A percentile compares a stretch with the other conserved stretches of the same genome.
Evolutionary conservation across 139 green algal species (phyloP).

Genomic region (Chlamydomonas schloesseri): DNA sequence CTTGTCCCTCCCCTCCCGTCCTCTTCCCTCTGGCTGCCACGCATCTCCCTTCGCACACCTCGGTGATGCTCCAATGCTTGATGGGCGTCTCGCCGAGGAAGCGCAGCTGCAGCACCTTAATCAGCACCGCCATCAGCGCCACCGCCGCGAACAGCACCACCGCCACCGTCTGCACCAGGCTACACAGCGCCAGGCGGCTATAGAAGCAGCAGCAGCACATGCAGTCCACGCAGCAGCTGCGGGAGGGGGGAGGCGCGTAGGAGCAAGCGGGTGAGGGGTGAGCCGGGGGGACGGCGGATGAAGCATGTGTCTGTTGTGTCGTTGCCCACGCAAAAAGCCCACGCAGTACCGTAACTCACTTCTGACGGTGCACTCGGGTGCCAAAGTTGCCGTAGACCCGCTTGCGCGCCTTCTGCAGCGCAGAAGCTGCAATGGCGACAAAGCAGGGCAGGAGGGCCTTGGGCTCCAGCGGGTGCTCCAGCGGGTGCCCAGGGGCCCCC

Average conservation of each 20-base stretch:
- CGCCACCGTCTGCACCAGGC: neutral
- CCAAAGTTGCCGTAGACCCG: conserved; percentile 22
- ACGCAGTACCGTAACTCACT: neutral
- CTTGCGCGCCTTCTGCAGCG: neutral
- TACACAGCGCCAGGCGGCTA: neutral
- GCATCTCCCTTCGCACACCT: conserved; percentile 11
- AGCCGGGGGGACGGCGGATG: no score
- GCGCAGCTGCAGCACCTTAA: conserved; percentile 41
- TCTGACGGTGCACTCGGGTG: conserved; percentile 7
- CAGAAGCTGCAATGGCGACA: no score
- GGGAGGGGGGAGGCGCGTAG: neutral
- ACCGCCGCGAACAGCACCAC: neutral
- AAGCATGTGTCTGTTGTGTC: no score
- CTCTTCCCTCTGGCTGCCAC: no score
- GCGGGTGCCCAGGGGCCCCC: no score
- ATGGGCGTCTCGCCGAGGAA: conserved; percentile 17
- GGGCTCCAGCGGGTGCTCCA: no score
- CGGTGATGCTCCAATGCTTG: neutral
- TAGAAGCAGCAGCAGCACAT: conserved; percentile 37
- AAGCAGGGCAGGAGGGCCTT: no score
- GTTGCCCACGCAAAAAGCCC: no score
- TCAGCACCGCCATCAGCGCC: conserved; percentile 5
- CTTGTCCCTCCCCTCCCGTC: no score
- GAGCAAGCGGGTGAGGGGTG: neutral
- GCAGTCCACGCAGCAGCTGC: conserved; percentile 18